Evolutionary conservation across 345 rosid genomes (phyloP).

Genomic region (Garcia nutans): DNA sequence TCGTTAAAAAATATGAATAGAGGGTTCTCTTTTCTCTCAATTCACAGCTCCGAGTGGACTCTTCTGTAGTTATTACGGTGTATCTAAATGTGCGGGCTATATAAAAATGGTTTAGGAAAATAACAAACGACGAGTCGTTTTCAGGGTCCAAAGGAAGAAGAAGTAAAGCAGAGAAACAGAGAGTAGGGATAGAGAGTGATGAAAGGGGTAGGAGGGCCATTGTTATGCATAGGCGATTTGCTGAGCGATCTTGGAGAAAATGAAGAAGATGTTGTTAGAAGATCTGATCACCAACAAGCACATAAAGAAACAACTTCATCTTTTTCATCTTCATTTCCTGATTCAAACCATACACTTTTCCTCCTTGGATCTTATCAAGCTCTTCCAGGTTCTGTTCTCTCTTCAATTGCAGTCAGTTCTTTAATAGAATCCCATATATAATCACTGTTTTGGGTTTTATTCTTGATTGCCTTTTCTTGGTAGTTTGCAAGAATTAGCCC

Average conservation of each 20-base stretch:
- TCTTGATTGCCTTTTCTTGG: neutral
- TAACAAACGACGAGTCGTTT: neutral
- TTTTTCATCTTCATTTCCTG: neutral
- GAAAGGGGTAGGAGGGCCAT: constrained; percentile 54
- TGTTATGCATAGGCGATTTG: constrained; percentile 13
- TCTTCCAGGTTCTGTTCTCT: constrained; percentile 55
- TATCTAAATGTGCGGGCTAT: no score
- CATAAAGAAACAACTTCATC: neutral
- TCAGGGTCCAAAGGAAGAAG: neutral
- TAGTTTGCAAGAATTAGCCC: neutral
- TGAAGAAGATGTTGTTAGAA: neutral
- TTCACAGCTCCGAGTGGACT: neutral
- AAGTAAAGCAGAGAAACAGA: neutral
- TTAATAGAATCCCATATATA: neutral
- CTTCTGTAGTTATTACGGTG: no score
- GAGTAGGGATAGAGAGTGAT: constrained; percentile 26
- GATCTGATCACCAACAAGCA: neutral
- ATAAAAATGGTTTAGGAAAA: no score
- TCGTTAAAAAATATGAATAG: neutral
- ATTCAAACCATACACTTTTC: constrained; percentile 1
- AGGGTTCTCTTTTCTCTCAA: neutral
- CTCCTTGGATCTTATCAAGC: constrained; percentile 27
- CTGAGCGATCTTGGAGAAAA: constrained; percentile 14
- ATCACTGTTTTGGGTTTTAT: neutral
- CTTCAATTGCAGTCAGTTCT: neutral